Evolutionary conservation across 441 rosid species (phyloP).

Genomic region (Omphalea diandra): DNA sequence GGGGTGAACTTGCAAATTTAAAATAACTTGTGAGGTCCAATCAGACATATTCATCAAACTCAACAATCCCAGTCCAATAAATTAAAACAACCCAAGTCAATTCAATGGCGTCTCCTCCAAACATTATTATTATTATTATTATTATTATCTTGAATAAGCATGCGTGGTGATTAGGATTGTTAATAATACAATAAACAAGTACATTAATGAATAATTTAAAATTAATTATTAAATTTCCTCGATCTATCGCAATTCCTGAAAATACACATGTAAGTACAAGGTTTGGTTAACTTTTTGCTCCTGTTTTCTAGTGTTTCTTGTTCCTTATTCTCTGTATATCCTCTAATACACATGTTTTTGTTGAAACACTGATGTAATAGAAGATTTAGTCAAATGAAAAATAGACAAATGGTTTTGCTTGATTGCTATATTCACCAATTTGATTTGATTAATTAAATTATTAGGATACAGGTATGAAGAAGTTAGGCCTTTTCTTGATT

Average conservation of each 20-base stretch:
- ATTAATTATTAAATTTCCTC: neutral
- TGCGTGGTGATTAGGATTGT: neutral
- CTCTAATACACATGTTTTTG: constrained; percentile 24
- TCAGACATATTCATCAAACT: neutral
- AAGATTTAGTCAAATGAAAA: constrained; percentile 38
- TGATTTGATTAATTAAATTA: neutral
- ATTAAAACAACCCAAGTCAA: constrained; percentile 7
- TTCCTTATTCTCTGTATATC: constrained; percentile 10
- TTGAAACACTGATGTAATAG: constrained; percentile 31
- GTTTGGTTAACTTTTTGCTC: constrained; percentile 24
- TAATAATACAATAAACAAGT: neutral
- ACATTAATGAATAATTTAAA: neutral
- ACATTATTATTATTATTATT: neutral
- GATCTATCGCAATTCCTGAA: constrained; percentile 1
- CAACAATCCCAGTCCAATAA: constrained; percentile 10
- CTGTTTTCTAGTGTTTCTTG: constrained; percentile 23
- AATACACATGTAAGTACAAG: constrained; percentile 15
- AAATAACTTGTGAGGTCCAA: neutral
- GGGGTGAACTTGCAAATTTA: neutral
- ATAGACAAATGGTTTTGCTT: neutral
- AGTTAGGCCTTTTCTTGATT: constrained; percentile 28
- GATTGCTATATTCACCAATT: neutral
- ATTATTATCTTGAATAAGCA: neutral
- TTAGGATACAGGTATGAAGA: neutral
- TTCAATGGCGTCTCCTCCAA: neutral